A percentile compares a stretch with the other conserved stretches of the same genome.
Evolutionary conservation across 805 yeast species (phyloP).

Genomic region (Saturnispora serradocipensis): DNA sequence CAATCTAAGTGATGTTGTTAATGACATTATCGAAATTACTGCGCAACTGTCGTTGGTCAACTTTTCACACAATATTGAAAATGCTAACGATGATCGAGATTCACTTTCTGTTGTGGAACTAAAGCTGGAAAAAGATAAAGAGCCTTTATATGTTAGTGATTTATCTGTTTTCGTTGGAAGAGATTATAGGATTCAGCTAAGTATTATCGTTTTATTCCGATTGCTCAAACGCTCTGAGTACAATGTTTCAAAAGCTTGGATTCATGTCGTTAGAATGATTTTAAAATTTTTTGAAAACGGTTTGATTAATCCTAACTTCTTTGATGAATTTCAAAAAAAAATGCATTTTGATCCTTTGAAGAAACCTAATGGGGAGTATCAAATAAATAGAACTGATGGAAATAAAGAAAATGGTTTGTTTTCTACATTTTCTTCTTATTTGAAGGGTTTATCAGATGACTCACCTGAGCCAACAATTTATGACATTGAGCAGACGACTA

Average conservation of each 20-base stretch:
- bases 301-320: slow-evolving; percentile 55
- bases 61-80: slow-evolving; percentile 28
- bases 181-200: slow-evolving; percentile 85
- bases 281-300: slow-evolving; percentile 64
- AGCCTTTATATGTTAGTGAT: slow-evolving; percentile 67
- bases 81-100: slow-evolving; percentile 27
- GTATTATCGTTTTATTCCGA: slow-evolving; percentile 78
- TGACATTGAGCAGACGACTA: slow-evolving; percentile 77
- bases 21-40: slow-evolving; percentile 55
- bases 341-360: slow-evolving; percentile 46
- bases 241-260: slow-evolving; percentile 47
- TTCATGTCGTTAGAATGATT: slow-evolving; percentile 46
- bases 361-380: slow-evolving; percentile 55
- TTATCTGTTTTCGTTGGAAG: slow-evolving; percentile 77
- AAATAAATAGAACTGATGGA: slow-evolving; percentile 53
- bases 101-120: slow-evolving; percentile 38
- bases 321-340: slow-evolving; percentile 53
- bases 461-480: slow-evolving; percentile 89
- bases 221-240: slow-evolving; percentile 53
- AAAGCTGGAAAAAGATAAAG: slow-evolving; percentile 43
- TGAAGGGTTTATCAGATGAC: slow-evolving; percentile 80
- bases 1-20: slow-evolving; percentile 46
- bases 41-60: slow-evolving; percentile 62
- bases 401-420: slow-evolving; percentile 71
- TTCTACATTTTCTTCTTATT: slow-evolving; percentile 83